Conservation (phyloP, 179 eudicot species). For the Amaranthus tricolor region DNA sequence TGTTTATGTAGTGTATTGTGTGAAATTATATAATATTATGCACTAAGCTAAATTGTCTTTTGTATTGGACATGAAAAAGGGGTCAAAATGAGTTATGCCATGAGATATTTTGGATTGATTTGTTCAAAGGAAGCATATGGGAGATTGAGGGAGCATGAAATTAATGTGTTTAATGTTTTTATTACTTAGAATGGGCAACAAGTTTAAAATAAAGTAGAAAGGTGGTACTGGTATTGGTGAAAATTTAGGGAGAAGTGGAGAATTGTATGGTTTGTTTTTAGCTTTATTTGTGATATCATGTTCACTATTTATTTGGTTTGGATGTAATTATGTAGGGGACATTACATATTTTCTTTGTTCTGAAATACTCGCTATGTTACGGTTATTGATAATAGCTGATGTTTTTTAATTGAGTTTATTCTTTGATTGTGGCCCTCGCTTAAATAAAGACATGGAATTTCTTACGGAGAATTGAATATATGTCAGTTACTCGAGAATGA, state of each 20-base stretch:
- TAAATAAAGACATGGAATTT: too few species aligned
- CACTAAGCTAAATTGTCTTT: background rate
- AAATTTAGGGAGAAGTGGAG: background rate
- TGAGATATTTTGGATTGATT: constrained; percentile 14
- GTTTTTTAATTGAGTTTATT: too few species aligned
- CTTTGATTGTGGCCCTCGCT: too few species aligned
- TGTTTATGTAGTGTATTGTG: background rate
- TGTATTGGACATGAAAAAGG: background rate
- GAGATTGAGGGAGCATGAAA: background rate
- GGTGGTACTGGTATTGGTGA: background rate
- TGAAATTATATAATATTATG: background rate
- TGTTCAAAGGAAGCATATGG: background rate
- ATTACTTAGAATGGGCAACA: background rate
- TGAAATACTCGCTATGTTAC: too few species aligned
- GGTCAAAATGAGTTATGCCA: background rate
- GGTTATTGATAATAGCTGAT: too few species aligned
- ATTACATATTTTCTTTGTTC: background rate
- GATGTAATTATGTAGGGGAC: background rate
- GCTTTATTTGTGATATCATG: background rate
- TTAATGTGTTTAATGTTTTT: background rate
- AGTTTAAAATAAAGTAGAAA: background rate
- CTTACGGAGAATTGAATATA: too few species aligned
- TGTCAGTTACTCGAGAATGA: too few species aligned
- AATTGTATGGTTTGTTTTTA: background rate
- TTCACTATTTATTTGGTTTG: background rate